Evolutionary conservation across 1,284 basidiomycete genomes (phyloP).

Genomic region (Gomphus bonarii): DNA sequence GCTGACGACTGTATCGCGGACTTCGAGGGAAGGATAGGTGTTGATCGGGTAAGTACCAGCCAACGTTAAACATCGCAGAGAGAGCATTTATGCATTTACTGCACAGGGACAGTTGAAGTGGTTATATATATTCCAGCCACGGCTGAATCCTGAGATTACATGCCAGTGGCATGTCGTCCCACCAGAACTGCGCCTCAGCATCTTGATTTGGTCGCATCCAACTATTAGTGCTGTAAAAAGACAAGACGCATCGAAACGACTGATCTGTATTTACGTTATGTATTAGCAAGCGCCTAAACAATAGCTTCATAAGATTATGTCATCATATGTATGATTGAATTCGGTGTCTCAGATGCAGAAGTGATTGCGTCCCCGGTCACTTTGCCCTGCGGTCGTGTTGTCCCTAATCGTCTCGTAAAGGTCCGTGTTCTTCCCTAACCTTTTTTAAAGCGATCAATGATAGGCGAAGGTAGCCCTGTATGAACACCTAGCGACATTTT

Average conservation of each 20-base stretch:
- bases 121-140: too few species aligned
- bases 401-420: conserved; percentile 39
- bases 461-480: conserved; percentile 65
- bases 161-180: too few species aligned
- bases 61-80: not conserved
- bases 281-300: too few species aligned
- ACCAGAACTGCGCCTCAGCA: too few species aligned
- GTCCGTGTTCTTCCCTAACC: conserved; percentile 18
- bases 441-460: not conserved
- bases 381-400: conserved; percentile 42
- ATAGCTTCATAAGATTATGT: too few species aligned
- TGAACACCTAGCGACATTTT: conserved; percentile 63
- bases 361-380: conserved; percentile 24
- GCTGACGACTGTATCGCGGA: not conserved
- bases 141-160: too few species aligned
- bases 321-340: too few species aligned
- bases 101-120: too few species aligned
- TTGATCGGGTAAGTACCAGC: not conserved
- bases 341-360: conserved; percentile 1
- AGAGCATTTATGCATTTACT: not conserved
- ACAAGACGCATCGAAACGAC: too few species aligned
- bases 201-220: too few species aligned
- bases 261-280: too few species aligned
- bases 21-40: not conserved
- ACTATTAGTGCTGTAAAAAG: too few species aligned